Evolutionary conservation across 352 stramenopile species (phyloP).

Genomic region (Phytopythium aichiense): DNA sequence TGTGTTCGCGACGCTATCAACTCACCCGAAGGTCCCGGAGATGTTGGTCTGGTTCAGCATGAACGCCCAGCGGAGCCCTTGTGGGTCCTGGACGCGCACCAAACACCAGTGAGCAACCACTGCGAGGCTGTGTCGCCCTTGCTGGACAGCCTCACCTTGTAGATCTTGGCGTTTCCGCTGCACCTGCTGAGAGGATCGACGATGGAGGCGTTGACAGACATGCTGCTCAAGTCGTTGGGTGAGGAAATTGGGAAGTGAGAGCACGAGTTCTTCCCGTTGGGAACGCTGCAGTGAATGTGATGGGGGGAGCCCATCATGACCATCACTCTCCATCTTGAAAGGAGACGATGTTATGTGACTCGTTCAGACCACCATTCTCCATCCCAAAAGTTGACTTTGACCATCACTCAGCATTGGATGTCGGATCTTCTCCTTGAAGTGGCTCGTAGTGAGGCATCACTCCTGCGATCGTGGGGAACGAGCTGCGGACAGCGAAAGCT

Average conservation of each 20-base stretch:
- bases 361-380: neutral
- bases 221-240: neutral
- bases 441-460: neutral
- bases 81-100: slow-evolving; percentile 25
- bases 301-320: neutral
- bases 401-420: neutral
- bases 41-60: slow-evolving; percentile 76
- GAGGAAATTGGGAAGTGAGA: neutral
- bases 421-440: neutral
- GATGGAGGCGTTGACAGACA: slow-evolving; percentile 4
- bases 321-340: neutral
- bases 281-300: neutral
- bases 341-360: too few relatives aligned
- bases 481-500: neutral
- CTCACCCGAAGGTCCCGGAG: slow-evolving; percentile 52
- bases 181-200: slow-evolving; percentile 22
- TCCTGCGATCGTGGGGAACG: neutral
- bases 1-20: neutral
- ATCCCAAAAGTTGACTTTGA: neutral
- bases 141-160: slow-evolving; percentile 12
- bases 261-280: neutral
- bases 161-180: slow-evolving; percentile 18
- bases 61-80: slow-evolving; percentile 58
- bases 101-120: neutral
- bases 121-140: neutral